Conservation (phyloP, 306 rosid species). For the Quercus berberidifolia region DNA sequence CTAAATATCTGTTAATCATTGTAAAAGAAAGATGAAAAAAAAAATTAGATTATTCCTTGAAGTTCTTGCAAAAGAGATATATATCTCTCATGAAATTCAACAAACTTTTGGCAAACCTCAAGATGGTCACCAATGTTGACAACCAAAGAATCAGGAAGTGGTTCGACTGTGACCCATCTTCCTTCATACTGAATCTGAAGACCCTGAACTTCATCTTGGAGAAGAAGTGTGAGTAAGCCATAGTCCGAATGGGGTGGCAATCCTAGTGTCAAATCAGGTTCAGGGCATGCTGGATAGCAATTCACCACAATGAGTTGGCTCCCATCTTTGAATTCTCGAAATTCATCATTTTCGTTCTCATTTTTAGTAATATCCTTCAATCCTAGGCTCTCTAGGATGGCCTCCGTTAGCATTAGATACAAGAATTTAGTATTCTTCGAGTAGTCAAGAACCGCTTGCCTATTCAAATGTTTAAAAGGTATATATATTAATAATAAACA, state of each 20-base stretch:
- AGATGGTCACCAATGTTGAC: slow-evolving; percentile 92
- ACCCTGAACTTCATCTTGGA: slow-evolving; percentile 78
- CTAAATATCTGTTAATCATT: slow-evolving; percentile 58
- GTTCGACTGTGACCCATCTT: slow-evolving; percentile 73
- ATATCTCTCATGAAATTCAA: no score
- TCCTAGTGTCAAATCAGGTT: slow-evolving; percentile 84
- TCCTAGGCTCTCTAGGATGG: slow-evolving; percentile 67
- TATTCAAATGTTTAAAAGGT: neutral
- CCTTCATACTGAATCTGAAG: slow-evolving; percentile 62
- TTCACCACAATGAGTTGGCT: slow-evolving; percentile 81
- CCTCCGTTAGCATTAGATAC: slow-evolving; percentile 55
- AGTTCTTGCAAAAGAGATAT: no score
- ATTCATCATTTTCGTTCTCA: slow-evolving; percentile 21
- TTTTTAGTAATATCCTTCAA: slow-evolving; percentile 27
- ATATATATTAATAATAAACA: neutral
- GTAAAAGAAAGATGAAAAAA: neutral
- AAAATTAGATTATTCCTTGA: no score
- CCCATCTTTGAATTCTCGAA: slow-evolving; percentile 56
- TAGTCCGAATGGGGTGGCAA: slow-evolving; percentile 92
- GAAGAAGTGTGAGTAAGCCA: slow-evolving; percentile 84
- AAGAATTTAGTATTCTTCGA: slow-evolving; percentile 49
- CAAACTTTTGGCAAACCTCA: slow-evolving; percentile 43
- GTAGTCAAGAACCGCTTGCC: slow-evolving; percentile 58
- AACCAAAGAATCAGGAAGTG: slow-evolving; percentile 60
- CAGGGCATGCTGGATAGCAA: slow-evolving; percentile 82